Base-by-base conservation (phyloP, 1,139 yeast genomes). In the Hemisphaericaspora xylanilytica region DNA sequence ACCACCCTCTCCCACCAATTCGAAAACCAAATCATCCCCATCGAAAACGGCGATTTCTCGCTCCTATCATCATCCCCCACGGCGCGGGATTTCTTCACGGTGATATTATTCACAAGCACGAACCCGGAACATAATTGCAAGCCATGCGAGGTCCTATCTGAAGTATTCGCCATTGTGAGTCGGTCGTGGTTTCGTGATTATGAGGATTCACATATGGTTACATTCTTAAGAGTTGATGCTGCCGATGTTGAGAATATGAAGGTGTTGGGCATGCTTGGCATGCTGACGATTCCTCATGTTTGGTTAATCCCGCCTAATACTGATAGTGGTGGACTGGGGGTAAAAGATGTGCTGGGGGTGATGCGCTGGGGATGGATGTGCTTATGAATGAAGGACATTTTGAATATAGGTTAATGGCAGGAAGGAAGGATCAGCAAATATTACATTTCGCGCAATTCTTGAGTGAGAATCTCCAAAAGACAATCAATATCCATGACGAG, bases 261-360 rank as follows among this genome's bases (percentile, higher is more conserved):
- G 4, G 41, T 69, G 10, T 74, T 78, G 44, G 55, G 61, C 20
- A 57, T 59, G 16, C 50, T 81, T 37, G 57, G 63, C 3, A 52
- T 83, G 39, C 58, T 57, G 4, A 61, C 77, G 3, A 75, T 82
- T 3, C 92, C 94, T 1, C 81, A 78, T 45, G 48, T 81, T 9
- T 78, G 88, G 78, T 62, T 83, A 3, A 70, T 78, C 41, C 87
- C 87, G 2, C 85, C 85, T 3, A 59, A 62, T 33, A 20, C 13
- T 5, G 28, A 40, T 28, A 42, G 40, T 15, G 25, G 28, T 14
- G 49, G 39, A 12, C n/a, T n/a, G 40, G 47, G 3, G 55, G 53
- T 14, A 55, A 55, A n/a, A n/a, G n/a, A n/a, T n/a, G n/a, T n/a
- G n/a, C n/a, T n/a, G n/a, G n/a, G n/a, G n/a, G n/a, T n/a, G n/a